Evolutionary conservation across 306 rosid genomes (phyloP), one percentile per base, ranked within the genome.

Genomic region (Vigna hirtella): DNA sequence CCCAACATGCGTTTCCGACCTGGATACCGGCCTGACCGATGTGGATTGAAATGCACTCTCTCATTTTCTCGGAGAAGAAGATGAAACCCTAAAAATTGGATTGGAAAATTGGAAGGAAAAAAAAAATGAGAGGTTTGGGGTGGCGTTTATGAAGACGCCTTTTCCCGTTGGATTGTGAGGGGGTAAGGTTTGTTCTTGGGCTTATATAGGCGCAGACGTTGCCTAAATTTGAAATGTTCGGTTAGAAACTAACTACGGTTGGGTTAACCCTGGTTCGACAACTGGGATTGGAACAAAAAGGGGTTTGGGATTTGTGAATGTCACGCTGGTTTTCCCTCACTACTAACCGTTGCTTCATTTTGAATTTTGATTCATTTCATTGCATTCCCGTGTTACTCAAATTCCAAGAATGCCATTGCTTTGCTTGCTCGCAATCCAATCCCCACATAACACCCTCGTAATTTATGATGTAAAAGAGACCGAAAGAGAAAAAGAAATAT

Each of bases 1-100:
- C 97, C 97, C 97, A 91, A 81, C 94, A 91, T 2, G 97, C 83
- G 69, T 91, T 91, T 28, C 97, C 94, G 57, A 91, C 97, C 76
- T 91, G 97, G 78, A 91, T 91, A 53, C 97, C 97, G 58, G 97
- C 97, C 34, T 91, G 97, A 18, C 97, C 97, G 13, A 91, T 91
- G 90, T 91, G 97, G 68, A 91, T 87, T 9, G 94, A 89, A 71
- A 91, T 91, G 90, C 93, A 89, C 88, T 91, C 97, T 61, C 97
- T 91, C 94, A 91, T 91, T 83, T 85, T 85, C 59, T n/a, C 58
- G 1, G 77, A 20, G 43, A 77, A 57, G 12, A 42, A 42, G 66
- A 2, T 28, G 11, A 68, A 61, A 75, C 24, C 28, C 65, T 42
- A 42, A n/a, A 28, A 24, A 52, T 1, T 5, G 1, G 15, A 13